Conservation (phyloP, 2,329 filamentous ascomycete species). For the Colletotrichum sp. region DNA sequence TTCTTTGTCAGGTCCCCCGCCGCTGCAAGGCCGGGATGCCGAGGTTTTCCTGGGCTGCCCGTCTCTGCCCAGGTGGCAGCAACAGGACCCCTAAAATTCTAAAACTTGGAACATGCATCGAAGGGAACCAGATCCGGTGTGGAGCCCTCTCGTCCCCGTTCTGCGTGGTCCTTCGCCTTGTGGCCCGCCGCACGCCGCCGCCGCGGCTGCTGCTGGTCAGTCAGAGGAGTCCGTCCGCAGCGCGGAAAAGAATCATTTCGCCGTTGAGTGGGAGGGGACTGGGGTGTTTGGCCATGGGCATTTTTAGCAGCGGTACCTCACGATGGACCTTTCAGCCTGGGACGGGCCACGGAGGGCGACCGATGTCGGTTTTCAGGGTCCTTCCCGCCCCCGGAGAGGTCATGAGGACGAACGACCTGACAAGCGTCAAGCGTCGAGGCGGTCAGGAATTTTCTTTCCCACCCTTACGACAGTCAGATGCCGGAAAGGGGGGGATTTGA, state of each 20-base stretch:
- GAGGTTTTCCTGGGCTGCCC: not conserved
- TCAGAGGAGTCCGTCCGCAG: not conserved
- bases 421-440: slow-evolving; percentile 10
- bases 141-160: not conserved
- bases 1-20: not conserved
- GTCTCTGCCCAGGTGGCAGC: not conserved
- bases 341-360: not conserved
- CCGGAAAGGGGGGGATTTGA: not conserved
- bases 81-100: slow-evolving; percentile 14
- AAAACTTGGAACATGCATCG: slow-evolving; percentile 17
- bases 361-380: slow-evolving; percentile 19
- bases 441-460: slow-evolving; percentile 8
- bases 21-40: slow-evolving; percentile 2
- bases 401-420: slow-evolving; percentile 14
- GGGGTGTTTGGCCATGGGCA: not conserved
- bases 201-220: not conserved
- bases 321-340: not conserved
- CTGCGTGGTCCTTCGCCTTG: not conserved
- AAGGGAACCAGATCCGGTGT: slow-evolving; percentile 5
- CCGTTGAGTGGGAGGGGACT: not conserved
- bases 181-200: not conserved
- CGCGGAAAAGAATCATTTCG: not conserved
- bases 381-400: slow-evolving; percentile 7
- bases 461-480: slow-evolving; percentile 7
- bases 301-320: not conserved